Evolutionary conservation across 2,329 filamentous ascomycete genomes (phyloP).

Genomic region (Exophiala aquamarina): DNA sequence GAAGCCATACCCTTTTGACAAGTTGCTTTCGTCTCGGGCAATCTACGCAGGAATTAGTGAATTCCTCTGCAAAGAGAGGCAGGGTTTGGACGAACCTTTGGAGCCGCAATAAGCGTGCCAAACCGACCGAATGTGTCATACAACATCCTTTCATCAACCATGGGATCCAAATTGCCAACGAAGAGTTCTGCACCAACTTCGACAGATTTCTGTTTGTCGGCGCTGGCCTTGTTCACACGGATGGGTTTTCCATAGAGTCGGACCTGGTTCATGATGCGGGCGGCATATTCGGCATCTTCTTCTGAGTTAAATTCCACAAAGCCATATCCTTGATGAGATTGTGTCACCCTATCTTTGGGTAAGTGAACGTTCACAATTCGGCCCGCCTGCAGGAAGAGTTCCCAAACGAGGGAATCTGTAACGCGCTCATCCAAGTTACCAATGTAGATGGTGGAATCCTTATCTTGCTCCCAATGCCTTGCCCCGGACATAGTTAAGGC

Average conservation of each 20-base stretch:
- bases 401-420: conserved; percentile 86
- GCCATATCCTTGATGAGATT: conserved; percentile 95
- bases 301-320: conserved; percentile 98
- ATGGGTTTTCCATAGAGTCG: conserved; percentile 91
- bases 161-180: conserved; percentile 88
- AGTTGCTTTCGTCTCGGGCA: conserved; percentile 81
- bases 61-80: conserved; percentile 1
- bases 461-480: conserved; percentile 93
- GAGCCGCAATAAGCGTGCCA: conserved; percentile 76
- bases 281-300: conserved; percentile 93
- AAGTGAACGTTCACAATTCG: conserved; percentile 98
- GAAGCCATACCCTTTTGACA: conserved; percentile 95
- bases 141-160: conserved; percentile 93
- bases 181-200: conserved; percentile 97
- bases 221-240: conserved; percentile 89
- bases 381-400: conserved; percentile 96
- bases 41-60: conserved; percentile 44
- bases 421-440: conserved; percentile 98
- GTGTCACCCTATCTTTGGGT: conserved; percentile 95
- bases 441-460: conserved; percentile 96
- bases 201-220: conserved; percentile 90
- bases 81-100: conserved; percentile 63
- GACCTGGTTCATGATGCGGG: conserved; percentile 94
- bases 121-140: conserved; percentile 96
- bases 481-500: conserved; percentile 57